Evolutionary conservation across 768 basidiomycete genomes (phyloP).

Genomic region (Gyrodon lividus): DNA sequence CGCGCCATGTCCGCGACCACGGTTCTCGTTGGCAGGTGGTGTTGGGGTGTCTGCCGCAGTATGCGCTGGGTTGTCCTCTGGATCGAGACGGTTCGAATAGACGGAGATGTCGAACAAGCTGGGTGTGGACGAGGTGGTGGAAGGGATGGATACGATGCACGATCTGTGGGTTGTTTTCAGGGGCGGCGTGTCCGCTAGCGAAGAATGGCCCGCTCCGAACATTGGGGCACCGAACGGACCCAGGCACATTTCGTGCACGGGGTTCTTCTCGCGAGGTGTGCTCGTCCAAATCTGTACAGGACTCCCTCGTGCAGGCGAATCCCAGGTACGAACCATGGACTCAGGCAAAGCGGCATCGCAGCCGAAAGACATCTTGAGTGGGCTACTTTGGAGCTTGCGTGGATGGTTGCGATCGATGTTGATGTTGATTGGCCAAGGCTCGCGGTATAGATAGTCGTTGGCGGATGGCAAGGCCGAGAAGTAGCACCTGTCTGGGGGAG

Average conservation of each 20-base stretch:
- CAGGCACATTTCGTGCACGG: background rate
- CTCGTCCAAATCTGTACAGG: constrained; percentile 24
- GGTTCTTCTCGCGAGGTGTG: constrained; percentile 14
- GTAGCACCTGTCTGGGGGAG: constrained; percentile 24
- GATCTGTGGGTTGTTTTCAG: constrained; percentile 6
- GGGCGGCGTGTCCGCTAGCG: background rate
- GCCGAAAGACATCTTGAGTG: constrained; percentile 20
- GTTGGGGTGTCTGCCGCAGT: background rate
- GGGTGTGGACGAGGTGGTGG: constrained; percentile 4
- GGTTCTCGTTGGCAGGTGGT: background rate
- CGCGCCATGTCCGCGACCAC: background rate
- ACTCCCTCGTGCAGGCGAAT: background rate
- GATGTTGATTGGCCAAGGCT: constrained; percentile 18
- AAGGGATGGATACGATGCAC: background rate
- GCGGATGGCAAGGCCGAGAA: constrained; percentile 14
- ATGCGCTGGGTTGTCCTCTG: background rate
- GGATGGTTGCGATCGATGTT: constrained; percentile 8
- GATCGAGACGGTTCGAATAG: background rate
- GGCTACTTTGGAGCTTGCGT: constrained; percentile 14
- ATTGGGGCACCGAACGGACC: background rate
- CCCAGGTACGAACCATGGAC: constrained; percentile 1
- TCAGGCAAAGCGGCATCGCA: background rate
- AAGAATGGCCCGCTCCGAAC: background rate
- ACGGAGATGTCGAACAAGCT: constrained; percentile 5
- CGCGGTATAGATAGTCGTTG: constrained; percentile 22